Evolutionary conservation across 2,329 filamentous ascomycete species (phyloP).

Genomic region (Intubia oerlemansii): DNA sequence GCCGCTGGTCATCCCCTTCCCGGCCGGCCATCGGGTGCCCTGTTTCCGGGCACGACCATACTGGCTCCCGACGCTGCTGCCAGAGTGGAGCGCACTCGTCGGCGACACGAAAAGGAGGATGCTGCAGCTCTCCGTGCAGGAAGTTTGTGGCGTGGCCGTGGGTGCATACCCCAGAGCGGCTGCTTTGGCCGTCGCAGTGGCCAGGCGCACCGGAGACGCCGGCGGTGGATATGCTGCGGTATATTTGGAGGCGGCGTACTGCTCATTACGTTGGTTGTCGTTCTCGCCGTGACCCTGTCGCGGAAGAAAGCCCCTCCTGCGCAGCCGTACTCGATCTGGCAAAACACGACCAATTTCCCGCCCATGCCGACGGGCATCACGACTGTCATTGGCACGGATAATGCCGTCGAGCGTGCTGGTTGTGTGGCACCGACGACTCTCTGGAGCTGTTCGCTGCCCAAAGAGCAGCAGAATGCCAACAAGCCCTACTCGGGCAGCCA

Average conservation of each 20-base stretch:
- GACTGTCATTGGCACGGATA: slow-evolving; percentile 55
- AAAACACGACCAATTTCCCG: slow-evolving; percentile 72
- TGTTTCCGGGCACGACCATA: slow-evolving; percentile 15
- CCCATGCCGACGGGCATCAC: slow-evolving; percentile 69
- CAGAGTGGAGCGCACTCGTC: slow-evolving; percentile 27
- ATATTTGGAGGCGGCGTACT: slow-evolving; percentile 27
- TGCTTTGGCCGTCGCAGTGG: slow-evolving; percentile 44
- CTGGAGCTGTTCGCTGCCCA: slow-evolving; percentile 75
- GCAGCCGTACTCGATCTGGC: slow-evolving; percentile 45
- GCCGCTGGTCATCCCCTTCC: slow-evolving; percentile 16
- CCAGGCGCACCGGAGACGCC: slow-evolving; percentile 39
- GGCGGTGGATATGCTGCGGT: slow-evolving; percentile 32
- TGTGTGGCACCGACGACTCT: slow-evolving; percentile 54
- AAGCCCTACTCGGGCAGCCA: slow-evolving; percentile 42
- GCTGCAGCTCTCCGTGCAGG: slow-evolving; percentile 32
- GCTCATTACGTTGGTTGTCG: slow-evolving; percentile 26
- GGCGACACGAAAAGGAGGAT: slow-evolving; percentile 45
- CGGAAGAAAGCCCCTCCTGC: slow-evolving; percentile 21
- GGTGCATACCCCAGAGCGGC: slow-evolving; percentile 38
- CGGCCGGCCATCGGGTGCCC: slow-evolving; percentile 21
- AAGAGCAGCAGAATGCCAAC: slow-evolving; percentile 47
- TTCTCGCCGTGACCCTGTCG: background rate
- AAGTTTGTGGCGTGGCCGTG: slow-evolving; percentile 43
- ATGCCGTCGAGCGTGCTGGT: slow-evolving; percentile 36
- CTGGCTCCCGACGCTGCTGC: slow-evolving; percentile 16